Conservation (phyloP, 2,329 filamentous ascomycete species). For the Penicillium occitanis region DNA sequence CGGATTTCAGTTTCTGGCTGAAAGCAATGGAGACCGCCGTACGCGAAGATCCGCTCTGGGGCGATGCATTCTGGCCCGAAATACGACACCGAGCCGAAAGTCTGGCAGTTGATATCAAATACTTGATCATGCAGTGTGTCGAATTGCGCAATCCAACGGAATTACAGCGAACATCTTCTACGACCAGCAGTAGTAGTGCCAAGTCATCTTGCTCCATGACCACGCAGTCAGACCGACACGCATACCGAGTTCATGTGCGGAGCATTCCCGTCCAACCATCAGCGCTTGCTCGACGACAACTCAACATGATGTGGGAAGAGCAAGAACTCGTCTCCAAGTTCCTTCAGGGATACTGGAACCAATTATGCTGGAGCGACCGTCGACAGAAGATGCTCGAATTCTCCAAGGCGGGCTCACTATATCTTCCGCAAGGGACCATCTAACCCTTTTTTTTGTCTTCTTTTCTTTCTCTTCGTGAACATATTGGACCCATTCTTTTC, state of each 20-base stretch:
- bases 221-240: constrained; percentile 25
- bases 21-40: constrained; percentile 40
- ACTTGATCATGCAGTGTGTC: constrained; percentile 42
- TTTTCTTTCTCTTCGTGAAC: neutral
- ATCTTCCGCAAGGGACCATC: constrained; percentile 1
- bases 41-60: constrained; percentile 47
- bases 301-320: constrained; percentile 37
- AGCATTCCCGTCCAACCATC: constrained; percentile 32
- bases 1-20: constrained; percentile 42
- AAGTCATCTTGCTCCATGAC: constrained; percentile 25
- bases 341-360: constrained; percentile 26
- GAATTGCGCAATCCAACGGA: constrained; percentile 32
- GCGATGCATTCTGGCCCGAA: constrained; percentile 42
- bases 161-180: constrained; percentile 14
- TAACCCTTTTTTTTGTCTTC: neutral
- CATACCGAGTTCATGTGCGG: constrained; percentile 26
- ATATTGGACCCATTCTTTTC: constrained; percentile 2
- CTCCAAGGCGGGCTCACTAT: constrained; percentile 16
- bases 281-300: constrained; percentile 34
- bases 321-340: constrained; percentile 29
- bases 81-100: constrained; percentile 42
- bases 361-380: constrained; percentile 28
- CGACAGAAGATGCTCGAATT: constrained; percentile 15
- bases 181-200: constrained; percentile 22
- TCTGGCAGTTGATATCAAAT: constrained; percentile 40